Evolutionary conservation across 2,329 filamentous ascomycete genomes (phyloP).

Genomic region (Penicillium glabrum): DNA sequence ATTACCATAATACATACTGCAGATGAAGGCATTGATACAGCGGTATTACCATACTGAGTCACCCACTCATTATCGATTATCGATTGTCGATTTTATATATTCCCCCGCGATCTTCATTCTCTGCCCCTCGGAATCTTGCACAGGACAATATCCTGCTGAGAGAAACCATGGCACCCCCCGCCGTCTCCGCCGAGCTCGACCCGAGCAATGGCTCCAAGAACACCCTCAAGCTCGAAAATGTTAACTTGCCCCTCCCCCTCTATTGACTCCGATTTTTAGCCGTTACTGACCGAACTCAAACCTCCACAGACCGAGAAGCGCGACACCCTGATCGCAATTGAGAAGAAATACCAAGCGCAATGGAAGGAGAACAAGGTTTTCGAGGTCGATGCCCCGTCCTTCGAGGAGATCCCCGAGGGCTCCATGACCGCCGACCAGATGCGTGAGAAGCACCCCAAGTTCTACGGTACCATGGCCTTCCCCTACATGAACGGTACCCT

Average conservation of each 20-base stretch:
- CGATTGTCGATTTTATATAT: constrained; percentile 25
- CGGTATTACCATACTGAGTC: constrained; percentile 13
- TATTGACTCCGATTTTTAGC: constrained; percentile 8
- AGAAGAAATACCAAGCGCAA: constrained; percentile 89
- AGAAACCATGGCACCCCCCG: constrained; percentile 42
- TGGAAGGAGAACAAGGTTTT: constrained; percentile 80
- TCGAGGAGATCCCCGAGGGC: constrained; percentile 72
- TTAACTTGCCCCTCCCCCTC: constrained; percentile 28
- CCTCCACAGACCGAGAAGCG: constrained; percentile 30
- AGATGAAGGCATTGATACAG: background rate
- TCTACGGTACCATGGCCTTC: constrained; percentile 78
- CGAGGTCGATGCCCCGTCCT: constrained; percentile 79
- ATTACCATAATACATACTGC: background rate
- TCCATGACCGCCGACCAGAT: constrained; percentile 73
- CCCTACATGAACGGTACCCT: constrained; percentile 85
- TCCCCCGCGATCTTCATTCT: constrained; percentile 24
- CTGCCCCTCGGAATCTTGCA: constrained; percentile 23
- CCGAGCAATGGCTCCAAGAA: constrained; percentile 57
- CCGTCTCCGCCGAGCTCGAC: constrained; percentile 57
- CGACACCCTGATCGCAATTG: constrained; percentile 44
- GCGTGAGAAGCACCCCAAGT: constrained; percentile 81
- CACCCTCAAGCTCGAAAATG: constrained; percentile 65
- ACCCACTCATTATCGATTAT: constrained; percentile 17
- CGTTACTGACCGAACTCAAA: background rate
- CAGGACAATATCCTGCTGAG: constrained; percentile 20